Conservation (phyloP, 1,284 basidiomycete genomes). For the Puccinia coronata region DNA sequence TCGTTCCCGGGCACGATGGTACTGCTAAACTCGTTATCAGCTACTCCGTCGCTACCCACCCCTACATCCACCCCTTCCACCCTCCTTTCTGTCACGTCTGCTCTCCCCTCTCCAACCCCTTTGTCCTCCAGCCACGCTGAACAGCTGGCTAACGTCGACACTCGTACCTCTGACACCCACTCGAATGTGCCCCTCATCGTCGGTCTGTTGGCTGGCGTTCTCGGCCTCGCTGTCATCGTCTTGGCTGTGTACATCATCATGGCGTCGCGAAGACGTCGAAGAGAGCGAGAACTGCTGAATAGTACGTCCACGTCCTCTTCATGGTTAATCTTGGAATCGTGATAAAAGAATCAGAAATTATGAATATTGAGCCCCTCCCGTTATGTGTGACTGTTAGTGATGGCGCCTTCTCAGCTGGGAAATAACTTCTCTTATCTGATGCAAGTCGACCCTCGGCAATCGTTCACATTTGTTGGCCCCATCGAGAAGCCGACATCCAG, state of each 20-base stretch:
- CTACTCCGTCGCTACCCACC: not conserved
- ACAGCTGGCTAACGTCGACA: not conserved
- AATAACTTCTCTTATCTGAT: not conserved
- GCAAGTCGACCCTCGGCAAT: slow-evolving; percentile 19
- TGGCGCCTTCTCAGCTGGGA: slow-evolving; percentile 21
- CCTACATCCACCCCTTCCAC: not conserved
- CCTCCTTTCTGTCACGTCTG: not conserved
- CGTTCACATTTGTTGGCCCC: slow-evolving; percentile 11
- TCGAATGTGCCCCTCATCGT: not conserved
- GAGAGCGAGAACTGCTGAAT: not conserved
- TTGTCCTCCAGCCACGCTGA: no score
- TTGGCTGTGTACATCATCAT: slow-evolving; percentile 6
- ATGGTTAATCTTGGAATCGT: no score
- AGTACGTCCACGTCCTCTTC: not conserved
- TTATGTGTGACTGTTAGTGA: not conserved
- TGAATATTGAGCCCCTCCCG: not conserved
- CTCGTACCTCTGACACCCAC: not conserved
- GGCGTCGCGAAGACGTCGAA: slow-evolving; percentile 10
- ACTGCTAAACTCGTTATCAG: not conserved
- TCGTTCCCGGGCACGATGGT: not conserved
- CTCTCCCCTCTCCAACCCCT: not conserved
- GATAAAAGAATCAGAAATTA: not conserved
- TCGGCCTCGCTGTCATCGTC: not conserved
- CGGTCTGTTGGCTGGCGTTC: not conserved
- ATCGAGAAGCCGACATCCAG: not conserved